Evolutionary conservation across 345 rosid genomes (phyloP).

Genomic region (Bruguiera sexangula): DNA sequence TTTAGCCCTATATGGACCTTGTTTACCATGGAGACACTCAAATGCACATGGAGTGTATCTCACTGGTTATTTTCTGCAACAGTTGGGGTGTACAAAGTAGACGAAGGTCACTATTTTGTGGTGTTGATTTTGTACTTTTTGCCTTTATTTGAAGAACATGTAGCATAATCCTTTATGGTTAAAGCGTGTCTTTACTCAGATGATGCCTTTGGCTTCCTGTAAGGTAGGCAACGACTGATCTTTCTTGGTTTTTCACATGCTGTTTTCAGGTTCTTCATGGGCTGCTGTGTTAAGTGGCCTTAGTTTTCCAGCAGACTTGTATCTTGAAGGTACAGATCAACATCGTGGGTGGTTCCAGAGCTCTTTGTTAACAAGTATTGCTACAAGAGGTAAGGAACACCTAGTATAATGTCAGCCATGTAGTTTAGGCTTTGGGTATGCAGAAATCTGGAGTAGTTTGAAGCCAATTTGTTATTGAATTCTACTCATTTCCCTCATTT

Average conservation of each 20-base stretch:
- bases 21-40: background rate
- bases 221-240: background rate
- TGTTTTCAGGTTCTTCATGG: slow-evolving; percentile 80
- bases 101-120: too few species aligned
- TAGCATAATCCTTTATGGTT: too few species aligned
- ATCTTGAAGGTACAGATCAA: slow-evolving; percentile 97
- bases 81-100: too few species aligned
- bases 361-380: slow-evolving; percentile 84
- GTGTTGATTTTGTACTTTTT: too few species aligned
- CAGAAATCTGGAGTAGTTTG: slow-evolving; percentile 6
- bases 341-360: slow-evolving; percentile 99
- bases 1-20: slow-evolving; percentile 2
- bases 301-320: slow-evolving; percentile 78
- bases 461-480: background rate
- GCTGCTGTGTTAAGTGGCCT: slow-evolving; percentile 79
- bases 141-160: too few species aligned
- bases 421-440: slow-evolving; percentile 1
- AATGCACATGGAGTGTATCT: too few species aligned
- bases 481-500: slow-evolving; percentile 6
- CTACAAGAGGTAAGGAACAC: slow-evolving; percentile 62
- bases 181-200: too few species aligned
- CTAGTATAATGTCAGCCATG: slow-evolving; percentile 5
- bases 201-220: too few species aligned
- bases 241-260: slow-evolving; percentile 16
- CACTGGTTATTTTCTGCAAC: too few species aligned